A percentile compares a stretch with the other conserved stretches of the same genome.
Conservation (phyloP, 805 yeast genomes). For the Pichia pseudocactophila region DNA sequence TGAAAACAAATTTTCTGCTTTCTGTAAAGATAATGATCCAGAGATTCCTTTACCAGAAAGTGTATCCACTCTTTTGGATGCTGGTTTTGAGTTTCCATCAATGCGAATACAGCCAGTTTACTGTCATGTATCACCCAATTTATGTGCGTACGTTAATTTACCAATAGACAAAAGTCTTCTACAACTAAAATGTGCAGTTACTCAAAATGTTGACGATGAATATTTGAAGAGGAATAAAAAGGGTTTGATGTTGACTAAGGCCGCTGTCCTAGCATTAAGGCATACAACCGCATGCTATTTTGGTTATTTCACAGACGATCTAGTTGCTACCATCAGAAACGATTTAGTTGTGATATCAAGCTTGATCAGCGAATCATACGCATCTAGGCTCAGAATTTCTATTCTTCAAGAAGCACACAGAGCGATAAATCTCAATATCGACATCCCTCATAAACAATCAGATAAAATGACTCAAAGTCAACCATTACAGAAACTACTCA, state of each 20-base stretch:
- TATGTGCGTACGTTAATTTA: constrained; percentile 33
- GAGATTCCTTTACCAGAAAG: constrained; percentile 20
- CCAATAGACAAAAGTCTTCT: constrained; percentile 20
- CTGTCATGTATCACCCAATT: constrained; percentile 42
- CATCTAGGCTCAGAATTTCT: constrained; percentile 31
- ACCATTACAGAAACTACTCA: constrained; percentile 63
- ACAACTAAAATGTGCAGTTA: constrained; percentile 17
- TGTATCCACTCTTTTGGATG: constrained; percentile 39
- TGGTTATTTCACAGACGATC: constrained; percentile 60
- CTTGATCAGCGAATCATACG: constrained; percentile 17
- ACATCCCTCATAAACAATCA: constrained; percentile 61
- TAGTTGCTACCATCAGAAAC: constrained; percentile 45
- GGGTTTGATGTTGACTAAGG: constrained; percentile 33
- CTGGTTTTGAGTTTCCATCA: constrained; percentile 43
- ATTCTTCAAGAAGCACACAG: constrained; percentile 60
- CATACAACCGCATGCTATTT: constrained; percentile 68
- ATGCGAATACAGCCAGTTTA: constrained; percentile 27
- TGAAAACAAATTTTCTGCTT: constrained; percentile 13
- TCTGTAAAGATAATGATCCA: not conserved
- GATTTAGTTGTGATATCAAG: constrained; percentile 31
- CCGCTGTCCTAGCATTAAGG: constrained; percentile 54
- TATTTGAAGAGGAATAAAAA: constrained; percentile 13
- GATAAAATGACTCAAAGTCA: constrained; percentile 71
- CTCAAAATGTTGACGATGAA: constrained; percentile 9
- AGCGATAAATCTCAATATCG: constrained; percentile 66